phyloP scores from a whole-genome alignment of 148 eudicot species.

The Nyssa sinensis region DNA sequence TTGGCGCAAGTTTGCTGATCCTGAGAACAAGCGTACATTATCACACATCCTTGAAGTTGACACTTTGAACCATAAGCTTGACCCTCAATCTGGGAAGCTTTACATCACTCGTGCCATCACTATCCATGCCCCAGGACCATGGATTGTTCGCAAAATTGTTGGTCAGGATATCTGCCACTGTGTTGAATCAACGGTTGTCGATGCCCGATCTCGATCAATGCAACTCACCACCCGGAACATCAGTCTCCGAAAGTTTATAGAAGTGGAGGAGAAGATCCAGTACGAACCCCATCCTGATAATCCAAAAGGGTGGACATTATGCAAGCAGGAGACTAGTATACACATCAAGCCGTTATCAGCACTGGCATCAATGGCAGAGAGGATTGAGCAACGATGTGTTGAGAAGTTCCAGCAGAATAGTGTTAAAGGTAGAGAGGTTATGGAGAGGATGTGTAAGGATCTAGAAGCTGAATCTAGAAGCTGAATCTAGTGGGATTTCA shows the following conservation, averaged over 20 bases:
- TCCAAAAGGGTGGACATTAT: slow-evolving; percentile 84
- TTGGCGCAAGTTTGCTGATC: slow-evolving; percentile 96
- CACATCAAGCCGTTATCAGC: slow-evolving; percentile 78
- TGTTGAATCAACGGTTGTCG: slow-evolving; percentile 84
- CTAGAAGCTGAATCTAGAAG: slow-evolving; percentile 99
- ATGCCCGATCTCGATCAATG: slow-evolving; percentile 74
- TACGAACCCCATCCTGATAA: slow-evolving; percentile 97
- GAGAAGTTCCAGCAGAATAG: slow-evolving; percentile 90
- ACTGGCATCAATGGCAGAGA: slow-evolving; percentile 92
- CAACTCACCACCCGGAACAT: slow-evolving; percentile 77
- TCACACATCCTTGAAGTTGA: slow-evolving; percentile 93
- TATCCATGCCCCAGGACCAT: slow-evolving; percentile 86
- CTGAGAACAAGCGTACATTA: slow-evolving; percentile 73
- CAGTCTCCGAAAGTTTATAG: slow-evolving; percentile 73
- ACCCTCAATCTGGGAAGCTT: slow-evolving; percentile 66
- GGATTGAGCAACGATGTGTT: slow-evolving; percentile 82
- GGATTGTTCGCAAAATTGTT: slow-evolving; percentile 72
- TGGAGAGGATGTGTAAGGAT: slow-evolving; percentile 98
- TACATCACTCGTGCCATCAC: slow-evolving; percentile 86
- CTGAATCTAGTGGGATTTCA: slow-evolving; percentile 79
- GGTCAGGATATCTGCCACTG: slow-evolving; percentile 98
- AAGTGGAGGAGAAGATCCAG: slow-evolving; percentile 87
- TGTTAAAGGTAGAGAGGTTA: slow-evolving; percentile 92
- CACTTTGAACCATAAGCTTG: slow-evolving; percentile 76
- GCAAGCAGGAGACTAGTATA: slow-evolving; percentile 92